A percentile compares a stretch with the other conserved stretches of the same genome.
These are phyloP conservation scores for Solanum hybrid DNA, from an alignment of 305 asterid species.

Conservation along the genomic window DNA sequence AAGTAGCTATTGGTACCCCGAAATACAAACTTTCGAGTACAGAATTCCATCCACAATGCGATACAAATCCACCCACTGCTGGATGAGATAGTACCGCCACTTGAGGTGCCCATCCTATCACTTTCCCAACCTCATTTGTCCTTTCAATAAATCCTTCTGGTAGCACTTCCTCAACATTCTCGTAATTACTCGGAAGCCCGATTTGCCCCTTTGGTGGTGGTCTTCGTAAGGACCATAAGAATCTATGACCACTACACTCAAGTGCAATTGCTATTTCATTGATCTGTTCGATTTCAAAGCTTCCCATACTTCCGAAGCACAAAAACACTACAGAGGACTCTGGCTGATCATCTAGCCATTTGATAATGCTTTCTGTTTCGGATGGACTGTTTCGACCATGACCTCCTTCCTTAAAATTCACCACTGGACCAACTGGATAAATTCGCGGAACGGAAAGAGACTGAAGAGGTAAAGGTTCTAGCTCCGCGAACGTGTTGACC, in stretches of 20 bases:
- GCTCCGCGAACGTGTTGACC: conserved; percentile 30
- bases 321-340: too few species aligned
- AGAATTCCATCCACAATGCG: conserved; percentile 49
- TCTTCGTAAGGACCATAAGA: conserved; percentile 43
- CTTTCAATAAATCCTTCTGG: conserved; percentile 36
- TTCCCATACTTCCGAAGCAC: too few species aligned
- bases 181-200: conserved; percentile 22
- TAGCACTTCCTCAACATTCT: conserved; percentile 9
- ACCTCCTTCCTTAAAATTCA: conserved; percentile 1
- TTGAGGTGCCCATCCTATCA: conserved; percentile 65
- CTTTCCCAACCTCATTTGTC: conserved; percentile 19
- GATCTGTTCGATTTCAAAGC: too few species aligned
- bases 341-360: too few species aligned
- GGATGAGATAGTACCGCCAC: conserved; percentile 28
- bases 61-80: neutral
- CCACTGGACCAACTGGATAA: conserved; percentile 38
- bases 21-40: conserved; percentile 33
- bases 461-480: conserved; percentile 23
- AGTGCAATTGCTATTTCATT: too few species aligned
- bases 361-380: too few species aligned
- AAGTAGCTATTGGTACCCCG: conserved; percentile 34
- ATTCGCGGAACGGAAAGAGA: conserved; percentile 23
- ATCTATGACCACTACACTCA: neutral
- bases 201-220: conserved; percentile 12
- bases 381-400: neutral